Percentiles rank a stretch among this genome's conserved stretches.
Conservation (phyloP, 2,329 filamentous ascomycete genomes). For the Aspergillus hortae region DNA sequence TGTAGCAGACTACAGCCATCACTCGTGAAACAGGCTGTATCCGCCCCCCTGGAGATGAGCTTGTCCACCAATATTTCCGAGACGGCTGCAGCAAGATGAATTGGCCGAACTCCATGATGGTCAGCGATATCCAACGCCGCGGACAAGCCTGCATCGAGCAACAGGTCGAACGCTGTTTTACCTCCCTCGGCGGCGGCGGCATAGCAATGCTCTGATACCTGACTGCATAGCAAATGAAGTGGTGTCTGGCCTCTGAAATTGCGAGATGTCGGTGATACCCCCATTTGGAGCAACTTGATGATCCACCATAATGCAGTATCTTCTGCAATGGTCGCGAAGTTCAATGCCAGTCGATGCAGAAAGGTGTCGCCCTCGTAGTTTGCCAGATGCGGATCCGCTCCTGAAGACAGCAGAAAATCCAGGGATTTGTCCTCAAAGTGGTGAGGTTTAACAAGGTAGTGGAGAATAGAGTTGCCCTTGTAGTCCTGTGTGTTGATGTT, state of each 20-base stretch:
- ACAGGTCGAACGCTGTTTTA: constrained; percentile 10
- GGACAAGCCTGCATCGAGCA: constrained; percentile 10
- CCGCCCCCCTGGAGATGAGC: constrained; percentile 16
- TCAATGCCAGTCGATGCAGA: constrained; percentile 12
- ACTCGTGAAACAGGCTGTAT: constrained; percentile 8
- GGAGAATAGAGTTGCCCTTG: constrained; percentile 13
- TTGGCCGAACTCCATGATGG: constrained; percentile 14
- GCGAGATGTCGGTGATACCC: neutral
- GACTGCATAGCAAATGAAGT: constrained; percentile 14
- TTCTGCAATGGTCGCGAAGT: constrained; percentile 4
- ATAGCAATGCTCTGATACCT: constrained; percentile 5
- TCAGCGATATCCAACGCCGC: constrained; percentile 11
- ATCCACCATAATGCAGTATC: constrained; percentile 1
- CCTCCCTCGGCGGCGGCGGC: constrained; percentile 3
- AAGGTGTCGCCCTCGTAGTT: constrained; percentile 16
- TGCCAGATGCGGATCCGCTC: constrained; percentile 8
- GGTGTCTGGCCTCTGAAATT: constrained; percentile 15
- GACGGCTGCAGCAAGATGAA: constrained; percentile 17
- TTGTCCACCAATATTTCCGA: constrained; percentile 14
- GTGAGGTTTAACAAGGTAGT: constrained; percentile 2
- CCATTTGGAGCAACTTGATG: neutral
- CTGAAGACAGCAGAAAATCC: constrained; percentile 12
- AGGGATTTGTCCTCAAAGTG: neutral
- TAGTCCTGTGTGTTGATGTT: constrained; percentile 16
- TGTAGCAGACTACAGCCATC: constrained; percentile 20